phyloP scores from a whole-genome alignment of 441 rosid genomes.

The Jatropha multifida region DNA sequence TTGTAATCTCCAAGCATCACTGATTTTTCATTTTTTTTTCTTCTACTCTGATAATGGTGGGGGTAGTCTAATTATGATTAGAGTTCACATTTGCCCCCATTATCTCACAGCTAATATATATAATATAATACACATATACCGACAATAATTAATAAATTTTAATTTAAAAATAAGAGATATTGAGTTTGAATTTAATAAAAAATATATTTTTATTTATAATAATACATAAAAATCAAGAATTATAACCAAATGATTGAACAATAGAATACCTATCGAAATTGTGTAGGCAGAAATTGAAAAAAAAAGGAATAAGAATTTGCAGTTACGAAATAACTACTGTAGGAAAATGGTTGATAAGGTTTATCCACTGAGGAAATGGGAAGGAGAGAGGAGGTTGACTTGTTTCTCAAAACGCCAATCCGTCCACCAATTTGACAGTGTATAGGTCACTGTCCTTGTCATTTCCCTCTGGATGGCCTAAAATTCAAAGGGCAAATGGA shows the following conservation, averaged over 20 bases:
- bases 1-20: not conserved
- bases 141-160: no score
- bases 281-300: no score
- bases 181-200: no score
- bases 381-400: constrained; percentile 8
- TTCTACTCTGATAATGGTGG: not conserved
- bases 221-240: no score
- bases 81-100: not conserved
- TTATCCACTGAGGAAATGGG: constrained; percentile 1
- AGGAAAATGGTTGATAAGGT: not conserved
- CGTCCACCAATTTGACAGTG: not conserved
- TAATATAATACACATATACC: not conserved
- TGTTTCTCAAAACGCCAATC: not conserved
- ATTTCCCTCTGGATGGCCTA: not conserved
- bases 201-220: no score
- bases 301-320: not conserved
- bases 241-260: no score
- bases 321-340: not conserved
- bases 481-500: not conserved
- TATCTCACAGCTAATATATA: not conserved
- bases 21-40: not conserved
- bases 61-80: not conserved
- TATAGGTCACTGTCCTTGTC: constrained; percentile 3
- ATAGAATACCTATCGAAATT: no score
- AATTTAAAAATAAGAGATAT: no score